Base-by-base conservation (phyloP, 176 grass and related monocot species). In the Dactylis glomerata region DNA sequence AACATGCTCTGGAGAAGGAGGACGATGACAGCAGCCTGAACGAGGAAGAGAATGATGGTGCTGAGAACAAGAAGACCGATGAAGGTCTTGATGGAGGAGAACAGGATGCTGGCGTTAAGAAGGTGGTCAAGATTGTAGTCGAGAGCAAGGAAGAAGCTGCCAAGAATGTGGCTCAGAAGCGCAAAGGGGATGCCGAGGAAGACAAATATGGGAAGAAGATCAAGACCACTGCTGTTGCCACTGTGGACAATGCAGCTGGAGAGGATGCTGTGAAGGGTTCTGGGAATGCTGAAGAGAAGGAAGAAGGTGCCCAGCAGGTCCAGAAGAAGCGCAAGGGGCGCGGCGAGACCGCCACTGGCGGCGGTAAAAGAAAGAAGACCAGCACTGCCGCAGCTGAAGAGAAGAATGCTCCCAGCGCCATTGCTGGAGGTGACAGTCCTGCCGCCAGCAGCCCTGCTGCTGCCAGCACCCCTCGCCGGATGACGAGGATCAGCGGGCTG, bases 361-460 rank as follows among this genome's bases (percentile, higher is more conserved):
- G 27, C 6, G 55, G 59, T 26, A 91, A 89, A 58, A 94, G 66
- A 83, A 42, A 61, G 30, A 87, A 88, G 62, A 62, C 20, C 11
- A 47, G 27, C 1, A 65, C 28, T 78, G 58, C 7, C 0, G 67
- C 67, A 7, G 52, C 31, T 3, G 41, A 72, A 52, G 88, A 86
- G 31, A 55, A 30, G 66, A 69, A n/a, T 9, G 20, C 9, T 9
- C 34, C 6, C 31, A 73, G 55, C 7, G 30, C 17, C 27, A 3
- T 55, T 37, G 15, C 55, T 24, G 30, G 2, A 9, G 62, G 50
- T 2, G 5, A 19, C 30, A 32, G 62, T 17, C 45, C 10, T 31
- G 7, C 51, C 34, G n/a, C n/a, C n/a, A n/a, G n/a, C n/a, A n/a
- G n/a, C n/a, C 14, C 50, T 20, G 50, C 17, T 22, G 50, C 41